Base-by-base conservation (phyloP, 2,329 filamentous ascomycete genomes). In the Acrocalymma vagum region DNA sequence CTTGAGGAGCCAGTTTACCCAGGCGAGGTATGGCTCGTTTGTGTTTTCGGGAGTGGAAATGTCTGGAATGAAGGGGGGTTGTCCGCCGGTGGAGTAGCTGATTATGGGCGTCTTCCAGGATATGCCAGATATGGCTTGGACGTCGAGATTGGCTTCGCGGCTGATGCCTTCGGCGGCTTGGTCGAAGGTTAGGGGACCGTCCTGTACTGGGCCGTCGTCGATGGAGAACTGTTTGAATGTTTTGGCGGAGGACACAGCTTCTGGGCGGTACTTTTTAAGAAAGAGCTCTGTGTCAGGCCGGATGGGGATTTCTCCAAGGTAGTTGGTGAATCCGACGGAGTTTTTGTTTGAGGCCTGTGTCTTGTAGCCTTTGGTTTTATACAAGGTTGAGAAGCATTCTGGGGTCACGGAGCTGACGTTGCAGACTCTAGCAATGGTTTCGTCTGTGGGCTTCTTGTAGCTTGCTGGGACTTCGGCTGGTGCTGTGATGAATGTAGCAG, bases 1-100 rank as follows among this genome's bases (percentile, higher is more conserved):
- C 2, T 69, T 65, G 1, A 85, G 75, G 2, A 87, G 63, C 63
- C 82, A 81, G 40, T 80, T 75, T 6, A 87, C 72, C 72, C 81
- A 87, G 10, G 76, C 76, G 1, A 87, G 72, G 64, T 87, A 88
- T 0, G 85, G 85, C 70, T 90, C 86, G 63, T 88, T 89, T 51
- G 74, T 77, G 62, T 84, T 78, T 16, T 50, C 71, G 14, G 75
- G 62, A 33, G 69, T 70, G 58, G 51, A 72, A 9, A 73, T 53
- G 26, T 81, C 75, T 0, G 81, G 75, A 9, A 73, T 67, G 57
- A 78, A 79, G 1, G 78, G 79, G 29, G 75, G 81, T 15, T 66
- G 70, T 13, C 84, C 85, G 15, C 75, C 83, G 1, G 81, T 84
- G 33, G 78, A 81, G 64, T 82, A 88, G 40, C 79, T 80, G 7